phyloP scores from a whole-genome alignment of 495 filamentous ascomycete species.

The Diplogelasinospora grovesii region DNA sequence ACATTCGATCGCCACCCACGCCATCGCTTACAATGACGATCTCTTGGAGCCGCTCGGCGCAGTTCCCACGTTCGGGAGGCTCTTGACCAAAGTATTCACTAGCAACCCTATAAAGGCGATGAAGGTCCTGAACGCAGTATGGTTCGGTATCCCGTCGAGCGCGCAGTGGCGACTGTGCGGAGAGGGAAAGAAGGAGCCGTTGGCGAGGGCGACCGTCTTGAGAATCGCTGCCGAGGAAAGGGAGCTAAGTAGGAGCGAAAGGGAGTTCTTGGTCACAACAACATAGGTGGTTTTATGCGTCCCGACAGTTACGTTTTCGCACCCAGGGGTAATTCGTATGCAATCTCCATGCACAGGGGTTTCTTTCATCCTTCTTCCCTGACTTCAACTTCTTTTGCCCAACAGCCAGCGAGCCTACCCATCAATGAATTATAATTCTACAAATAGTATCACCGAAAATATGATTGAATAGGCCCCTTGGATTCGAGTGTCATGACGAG shows the following conservation, averaged over 20 bases:
- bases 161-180: slow-evolving; percentile 20
- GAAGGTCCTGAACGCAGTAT: slow-evolving; percentile 14
- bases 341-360: too few relatives aligned
- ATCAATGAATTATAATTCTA: too few relatives aligned
- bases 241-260: slow-evolving; percentile 13
- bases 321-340: too few relatives aligned
- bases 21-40: slow-evolving; percentile 13
- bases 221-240: slow-evolving; percentile 3
- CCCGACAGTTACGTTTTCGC: too few relatives aligned
- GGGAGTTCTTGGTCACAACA: too few relatives aligned
- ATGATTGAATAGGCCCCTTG: too few relatives aligned
- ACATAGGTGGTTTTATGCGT: too few relatives aligned
- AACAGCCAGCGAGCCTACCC: too few relatives aligned
- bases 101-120: slow-evolving; percentile 7
- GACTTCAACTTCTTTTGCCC: too few relatives aligned
- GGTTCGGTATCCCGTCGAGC: slow-evolving; percentile 11
- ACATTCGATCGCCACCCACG: slow-evolving; percentile 8
- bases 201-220: slow-evolving; percentile 12
- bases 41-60: slow-evolving; percentile 13
- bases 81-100: slow-evolving; percentile 8
- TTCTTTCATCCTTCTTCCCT: too few relatives aligned
- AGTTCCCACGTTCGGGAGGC: slow-evolving; percentile 9
- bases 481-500: too few relatives aligned
- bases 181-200: slow-evolving; percentile 8
- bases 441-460: too few relatives aligned